phyloP scores from a whole-genome alignment of 1,284 basidiomycete genomes.

The Fomes fomentarius region DNA sequence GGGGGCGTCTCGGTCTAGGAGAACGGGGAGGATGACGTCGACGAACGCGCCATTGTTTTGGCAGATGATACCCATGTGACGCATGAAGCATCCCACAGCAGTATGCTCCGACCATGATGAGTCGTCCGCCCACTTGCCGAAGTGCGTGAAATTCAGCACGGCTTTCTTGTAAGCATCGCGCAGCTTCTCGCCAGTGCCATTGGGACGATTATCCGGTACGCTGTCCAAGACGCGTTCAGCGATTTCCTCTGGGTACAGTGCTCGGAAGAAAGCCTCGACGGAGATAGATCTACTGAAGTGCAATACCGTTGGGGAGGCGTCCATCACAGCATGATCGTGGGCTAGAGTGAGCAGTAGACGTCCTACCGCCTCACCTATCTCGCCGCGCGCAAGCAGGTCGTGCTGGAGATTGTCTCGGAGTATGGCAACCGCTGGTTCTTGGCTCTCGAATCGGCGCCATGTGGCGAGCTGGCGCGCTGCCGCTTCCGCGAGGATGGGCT shows the following conservation, averaged over 20 bases:
- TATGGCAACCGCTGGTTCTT: slow-evolving; percentile 1
- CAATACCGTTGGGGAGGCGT: neutral
- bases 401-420: neutral
- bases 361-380: slow-evolving; percentile 2
- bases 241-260: neutral
- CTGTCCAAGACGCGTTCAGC: slow-evolving; percentile 5
- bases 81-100: neutral
- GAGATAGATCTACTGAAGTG: neutral
- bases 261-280: slow-evolving; percentile 1
- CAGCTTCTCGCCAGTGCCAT: slow-evolving; percentile 4
- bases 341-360: slow-evolving; percentile 3
- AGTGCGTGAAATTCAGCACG: slow-evolving; percentile 27
- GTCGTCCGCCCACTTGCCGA: slow-evolving; percentile 21
- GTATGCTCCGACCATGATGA: slow-evolving; percentile 4
- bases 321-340: neutral
- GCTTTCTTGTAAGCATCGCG: slow-evolving; percentile 22
- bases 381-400: neutral
- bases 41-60: neutral
- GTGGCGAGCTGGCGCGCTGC: neutral
- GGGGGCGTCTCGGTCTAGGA: neutral
- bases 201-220: slow-evolving; percentile 10
- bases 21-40: slow-evolving; percentile 10
- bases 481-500: slow-evolving; percentile 13
- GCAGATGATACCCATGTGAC: slow-evolving; percentile 4
- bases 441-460: neutral